Conservation (phyloP, 257 asterid species). For the Plectranthus barbatus region DNA sequence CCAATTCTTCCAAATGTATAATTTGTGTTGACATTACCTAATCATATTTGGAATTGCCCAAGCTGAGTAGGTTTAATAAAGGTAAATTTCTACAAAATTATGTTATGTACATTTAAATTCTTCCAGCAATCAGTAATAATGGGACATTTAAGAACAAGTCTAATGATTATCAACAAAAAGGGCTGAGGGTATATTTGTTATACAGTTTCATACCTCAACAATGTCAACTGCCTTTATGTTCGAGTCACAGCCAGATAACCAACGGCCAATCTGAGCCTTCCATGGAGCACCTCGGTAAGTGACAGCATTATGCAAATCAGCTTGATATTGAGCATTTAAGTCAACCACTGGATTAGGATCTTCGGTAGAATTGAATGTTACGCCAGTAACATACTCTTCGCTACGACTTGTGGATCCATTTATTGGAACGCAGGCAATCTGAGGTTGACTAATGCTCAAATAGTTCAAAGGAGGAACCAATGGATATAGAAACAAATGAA, state of each 20-base stretch:
- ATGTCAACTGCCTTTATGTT: conserved; percentile 36
- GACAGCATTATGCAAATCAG: conserved; percentile 65
- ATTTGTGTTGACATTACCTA: background rate
- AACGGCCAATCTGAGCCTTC: conserved; percentile 79
- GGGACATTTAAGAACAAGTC: background rate
- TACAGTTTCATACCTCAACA: conserved; percentile 48
- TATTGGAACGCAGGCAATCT: conserved; percentile 35
- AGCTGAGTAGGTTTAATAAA: background rate
- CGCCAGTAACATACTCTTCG: conserved; percentile 13
- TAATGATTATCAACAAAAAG: background rate
- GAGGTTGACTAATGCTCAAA: conserved; percentile 35
- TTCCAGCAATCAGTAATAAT: background rate
- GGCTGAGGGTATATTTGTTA: background rate
- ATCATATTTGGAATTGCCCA: too few relatives aligned
- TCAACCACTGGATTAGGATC: conserved; percentile 28
- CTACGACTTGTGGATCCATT: conserved; percentile 30
- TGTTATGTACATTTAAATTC: background rate
- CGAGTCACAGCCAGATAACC: conserved; percentile 78
- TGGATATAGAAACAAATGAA: conserved; percentile 68
- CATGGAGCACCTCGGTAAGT: conserved; percentile 80
- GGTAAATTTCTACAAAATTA: background rate
- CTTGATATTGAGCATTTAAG: conserved; percentile 45
- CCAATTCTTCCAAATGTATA: background rate
- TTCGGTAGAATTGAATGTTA: conserved; percentile 10
- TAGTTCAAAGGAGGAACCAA: conserved; percentile 51